Evolutionary conservation across 2,329 filamentous ascomycete species (phyloP).

Genomic region (Hymenotorrendiella dingleyae): DNA sequence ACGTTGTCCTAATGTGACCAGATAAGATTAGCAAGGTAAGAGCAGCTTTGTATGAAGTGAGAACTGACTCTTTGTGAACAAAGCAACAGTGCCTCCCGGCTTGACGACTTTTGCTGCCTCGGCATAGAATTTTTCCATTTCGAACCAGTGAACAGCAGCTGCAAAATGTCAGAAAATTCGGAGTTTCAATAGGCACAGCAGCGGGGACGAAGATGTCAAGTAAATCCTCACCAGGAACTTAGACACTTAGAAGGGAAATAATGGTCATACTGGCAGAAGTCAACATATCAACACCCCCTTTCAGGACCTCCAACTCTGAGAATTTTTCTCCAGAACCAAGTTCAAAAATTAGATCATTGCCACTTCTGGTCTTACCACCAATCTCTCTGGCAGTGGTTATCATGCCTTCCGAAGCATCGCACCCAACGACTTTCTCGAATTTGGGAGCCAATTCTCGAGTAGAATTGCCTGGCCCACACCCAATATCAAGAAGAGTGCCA

Average conservation of each 20-base stretch:
- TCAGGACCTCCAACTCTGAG: conserved; percentile 13
- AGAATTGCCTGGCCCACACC: conserved; percentile 29
- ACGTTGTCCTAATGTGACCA: conserved; percentile 18
- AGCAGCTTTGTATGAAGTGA: conserved; percentile 4
- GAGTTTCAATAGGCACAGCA: not conserved
- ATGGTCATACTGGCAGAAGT: conserved; percentile 21
- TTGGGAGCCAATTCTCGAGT: conserved; percentile 24
- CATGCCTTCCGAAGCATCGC: conserved; percentile 28
- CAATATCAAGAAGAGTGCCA: conserved; percentile 25
- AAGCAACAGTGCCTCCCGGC: conserved; percentile 42
- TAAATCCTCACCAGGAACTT: not conserved
- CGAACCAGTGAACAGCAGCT: conserved; percentile 48
- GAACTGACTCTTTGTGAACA: conserved; percentile 34
- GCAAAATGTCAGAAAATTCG: not conserved
- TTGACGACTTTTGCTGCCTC: conserved; percentile 39
- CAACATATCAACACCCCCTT: conserved; percentile 24
- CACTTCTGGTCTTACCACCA: conserved; percentile 20
- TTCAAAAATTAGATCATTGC: conserved; percentile 18
- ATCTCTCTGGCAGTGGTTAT: conserved; percentile 20
- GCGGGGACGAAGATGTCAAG: conserved; percentile 11
- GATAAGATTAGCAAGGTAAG: not conserved
- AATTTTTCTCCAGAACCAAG: conserved; percentile 24
- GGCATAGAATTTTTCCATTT: conserved; percentile 40
- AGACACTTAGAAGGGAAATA: not conserved
- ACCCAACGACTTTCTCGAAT: conserved; percentile 25